Conservation (phyloP, 768 basidiomycete species). For the Tricholoma furcatifolium region DNA sequence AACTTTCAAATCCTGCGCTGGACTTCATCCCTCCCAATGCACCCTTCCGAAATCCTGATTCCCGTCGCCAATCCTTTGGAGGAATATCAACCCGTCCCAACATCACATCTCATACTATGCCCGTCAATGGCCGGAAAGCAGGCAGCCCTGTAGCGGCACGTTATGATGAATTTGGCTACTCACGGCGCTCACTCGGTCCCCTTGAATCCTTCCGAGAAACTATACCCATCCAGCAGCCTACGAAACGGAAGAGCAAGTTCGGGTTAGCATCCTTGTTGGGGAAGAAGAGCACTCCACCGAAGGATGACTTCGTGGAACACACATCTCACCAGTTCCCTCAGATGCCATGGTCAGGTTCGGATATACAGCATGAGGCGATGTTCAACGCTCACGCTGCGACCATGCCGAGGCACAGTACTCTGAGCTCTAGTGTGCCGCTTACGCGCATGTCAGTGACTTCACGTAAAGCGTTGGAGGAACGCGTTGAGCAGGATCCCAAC, state of each 20-base stretch:
- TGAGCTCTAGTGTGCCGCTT: conserved; percentile 35
- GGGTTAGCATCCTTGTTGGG: conserved; percentile 68
- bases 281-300: conserved; percentile 40
- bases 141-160: conserved; percentile 37
- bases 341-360: conserved; percentile 42
- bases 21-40: conserved; percentile 63
- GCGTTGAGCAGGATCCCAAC: conserved; percentile 82
- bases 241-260: conserved; percentile 75
- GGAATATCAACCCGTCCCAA: conserved; percentile 62
- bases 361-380: conserved; percentile 48
- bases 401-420: conserved; percentile 49
- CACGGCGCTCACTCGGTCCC: conserved; percentile 56
- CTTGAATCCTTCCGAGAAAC: conserved; percentile 34
- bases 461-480: conserved; percentile 70
- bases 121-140: conserved; percentile 28
- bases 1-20: conserved; percentile 38
- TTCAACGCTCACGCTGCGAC: conserved; percentile 48
- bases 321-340: conserved; percentile 47
- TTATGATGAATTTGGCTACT: conserved; percentile 75
- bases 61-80: conserved; percentile 74
- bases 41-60: conserved; percentile 57
- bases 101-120: conserved; percentile 50
- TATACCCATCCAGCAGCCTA: conserved; percentile 19
- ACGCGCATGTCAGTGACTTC: conserved; percentile 64
- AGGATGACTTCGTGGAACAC: conserved; percentile 31